These are phyloP conservation scores for Golubevia pallescens DNA, from an alignment of 1,284 basidiomycete genomes.

Conservation along the genomic window DNA sequence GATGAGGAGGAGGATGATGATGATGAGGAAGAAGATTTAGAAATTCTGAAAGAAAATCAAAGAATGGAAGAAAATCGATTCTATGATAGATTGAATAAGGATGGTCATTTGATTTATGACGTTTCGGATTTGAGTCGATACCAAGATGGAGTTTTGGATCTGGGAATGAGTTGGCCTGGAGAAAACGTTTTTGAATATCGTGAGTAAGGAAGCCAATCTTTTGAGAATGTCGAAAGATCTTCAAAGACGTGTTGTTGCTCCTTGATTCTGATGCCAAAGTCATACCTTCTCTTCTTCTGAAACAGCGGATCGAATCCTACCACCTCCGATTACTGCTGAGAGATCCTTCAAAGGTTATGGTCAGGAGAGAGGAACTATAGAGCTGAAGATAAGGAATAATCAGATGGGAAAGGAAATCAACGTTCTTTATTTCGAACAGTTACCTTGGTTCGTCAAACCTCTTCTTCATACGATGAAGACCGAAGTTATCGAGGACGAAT, in stretches of 20 bases:
- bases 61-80: background rate
- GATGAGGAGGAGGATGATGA: conserved; percentile 22
- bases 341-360: conserved; percentile 77
- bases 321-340: conserved; percentile 71
- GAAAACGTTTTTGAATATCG: background rate
- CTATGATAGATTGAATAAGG: background rate
- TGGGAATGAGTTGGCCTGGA: background rate
- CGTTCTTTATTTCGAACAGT: conserved; percentile 82
- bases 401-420: conserved; percentile 66
- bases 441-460: conserved; percentile 90
- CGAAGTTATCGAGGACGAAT: conserved; percentile 19
- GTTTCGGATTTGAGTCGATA: background rate
- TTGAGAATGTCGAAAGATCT: too few species aligned
- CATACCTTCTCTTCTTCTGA: too few species aligned
- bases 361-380: conserved; percentile 78
- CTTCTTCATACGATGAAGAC: conserved; percentile 81
- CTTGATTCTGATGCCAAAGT: too few species aligned
- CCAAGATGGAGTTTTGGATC: background rate
- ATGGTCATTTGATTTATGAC: background rate
- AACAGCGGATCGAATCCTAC: too few species aligned
- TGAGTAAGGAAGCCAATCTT: background rate
- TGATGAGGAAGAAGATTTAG: conserved; percentile 19
- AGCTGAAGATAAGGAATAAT: conserved; percentile 75
- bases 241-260: too few species aligned
- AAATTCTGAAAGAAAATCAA: conserved; percentile 8